Evolutionary conservation across 2,329 filamentous ascomycete species (phyloP), one percentile per base, ranked within the genome.

Genomic region (Colletotrichum truncatum): DNA sequence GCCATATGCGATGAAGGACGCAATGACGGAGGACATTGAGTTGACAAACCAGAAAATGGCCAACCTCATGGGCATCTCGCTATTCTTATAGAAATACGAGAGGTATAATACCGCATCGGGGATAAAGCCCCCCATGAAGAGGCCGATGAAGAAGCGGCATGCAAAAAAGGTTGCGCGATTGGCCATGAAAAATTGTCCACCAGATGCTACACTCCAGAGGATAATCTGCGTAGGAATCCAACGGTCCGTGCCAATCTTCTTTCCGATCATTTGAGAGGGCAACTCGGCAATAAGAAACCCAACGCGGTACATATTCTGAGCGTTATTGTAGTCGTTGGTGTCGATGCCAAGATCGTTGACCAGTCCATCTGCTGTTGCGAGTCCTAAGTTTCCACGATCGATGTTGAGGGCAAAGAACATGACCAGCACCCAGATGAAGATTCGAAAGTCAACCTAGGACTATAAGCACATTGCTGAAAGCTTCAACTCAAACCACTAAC

Each of bases 21-120:
- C 81, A 11, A 85, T 73, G 45, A 87, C 84, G 11, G 81, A 76
- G 0, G 84, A 85, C 0, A 78, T 21, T 8, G 26, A 77, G 48
- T 84, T 80, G 0, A 87, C 81, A 1, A 85, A 84, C 89, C 89
- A 92, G 76, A 92, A 92, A 74, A 83, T 90, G 59, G 85, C 86
- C 18, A 92, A 77, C 0, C 90, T 84, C 28, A 84, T 83, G 0
- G 90, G 89, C 0, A 93, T 78, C 72, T 93, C 90, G 58, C 82
- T 82, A 2, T 85, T 85, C 23, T 85, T 92, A 77, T 92, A 93
- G 77, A 89, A 93, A 75, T 92, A 93, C 9, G 85, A 87, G 4
- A 91, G 78, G 16, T 68, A 68, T 1, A 68, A 18, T 16, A 68
- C 59, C 11, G 63, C 63, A 64, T 89, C 87, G 0, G 72, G 66